These are phyloP conservation scores for Lactarius trivialis DNA, from an alignment of 768 basidiomycete species.

Conservation along the genomic window DNA sequence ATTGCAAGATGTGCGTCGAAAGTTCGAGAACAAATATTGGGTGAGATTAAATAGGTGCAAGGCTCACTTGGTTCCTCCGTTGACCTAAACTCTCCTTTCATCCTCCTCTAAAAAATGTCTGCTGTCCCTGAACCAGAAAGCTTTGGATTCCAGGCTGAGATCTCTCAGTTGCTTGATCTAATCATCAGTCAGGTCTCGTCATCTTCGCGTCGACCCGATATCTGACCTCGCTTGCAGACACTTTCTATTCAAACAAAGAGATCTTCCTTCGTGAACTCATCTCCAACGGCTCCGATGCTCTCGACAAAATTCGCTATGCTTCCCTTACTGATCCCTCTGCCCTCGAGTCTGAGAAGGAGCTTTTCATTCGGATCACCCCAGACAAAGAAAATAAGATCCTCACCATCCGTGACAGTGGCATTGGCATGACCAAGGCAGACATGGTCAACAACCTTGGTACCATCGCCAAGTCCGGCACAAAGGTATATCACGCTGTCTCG, in stretches of 20 bases:
- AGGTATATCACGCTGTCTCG: slow-evolving; percentile 45
- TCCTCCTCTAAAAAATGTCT: slow-evolving; percentile 45
- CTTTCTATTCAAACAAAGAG: slow-evolving; percentile 99
- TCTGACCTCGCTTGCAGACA: slow-evolving; percentile 49
- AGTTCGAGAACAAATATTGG: slow-evolving; percentile 38
- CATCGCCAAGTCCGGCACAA: slow-evolving; percentile 91
- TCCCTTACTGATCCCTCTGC: slow-evolving; percentile 89
- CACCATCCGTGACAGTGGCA: slow-evolving; percentile 88
- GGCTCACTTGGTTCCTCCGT: slow-evolving; percentile 2
- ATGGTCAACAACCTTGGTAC: slow-evolving; percentile 99
- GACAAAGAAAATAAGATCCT: slow-evolving; percentile 95
- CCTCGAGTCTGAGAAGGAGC: slow-evolving; percentile 88
- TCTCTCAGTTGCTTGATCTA: slow-evolving; percentile 95
- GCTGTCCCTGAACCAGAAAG: slow-evolving; percentile 50
- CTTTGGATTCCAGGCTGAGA: slow-evolving; percentile 98
- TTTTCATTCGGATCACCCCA: slow-evolving; percentile 89
- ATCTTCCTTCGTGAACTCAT: slow-evolving; percentile 99
- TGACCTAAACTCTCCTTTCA: slow-evolving; percentile 17
- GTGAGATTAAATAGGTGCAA: slow-evolving; percentile 34
- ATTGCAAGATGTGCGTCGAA: slow-evolving; percentile 31
- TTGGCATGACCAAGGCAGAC: slow-evolving; percentile 99
- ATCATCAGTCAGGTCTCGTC: slow-evolving; percentile 79
- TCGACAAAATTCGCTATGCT: slow-evolving; percentile 98
- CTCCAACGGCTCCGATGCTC: slow-evolving; percentile 95
- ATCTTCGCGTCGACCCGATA: slow-evolving; percentile 1